Evolutionary conservation across 768 basidiomycete genomes (phyloP).

Genomic region (Suillus spraguei): DNA sequence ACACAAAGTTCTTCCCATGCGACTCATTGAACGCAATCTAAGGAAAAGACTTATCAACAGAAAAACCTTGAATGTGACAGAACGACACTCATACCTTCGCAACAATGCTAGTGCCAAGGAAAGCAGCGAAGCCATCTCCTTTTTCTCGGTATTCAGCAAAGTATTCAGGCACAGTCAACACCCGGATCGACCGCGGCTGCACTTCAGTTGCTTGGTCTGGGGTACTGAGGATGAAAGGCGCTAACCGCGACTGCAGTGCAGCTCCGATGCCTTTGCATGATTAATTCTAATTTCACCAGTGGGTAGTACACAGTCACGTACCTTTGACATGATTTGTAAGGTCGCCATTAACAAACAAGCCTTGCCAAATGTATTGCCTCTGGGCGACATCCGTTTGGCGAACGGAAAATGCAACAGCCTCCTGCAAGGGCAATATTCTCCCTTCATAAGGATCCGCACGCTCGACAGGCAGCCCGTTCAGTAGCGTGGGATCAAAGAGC

Average conservation of each 20-base stretch:
- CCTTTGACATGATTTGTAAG: conserved; percentile 74
- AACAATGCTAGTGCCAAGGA: conserved; percentile 81
- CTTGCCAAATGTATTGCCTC: conserved; percentile 75
- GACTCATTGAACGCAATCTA: conserved; percentile 78
- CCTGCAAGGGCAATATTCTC: conserved; percentile 54
- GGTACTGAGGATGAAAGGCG: conserved; percentile 59
- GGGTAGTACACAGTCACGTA: conserved; percentile 29
- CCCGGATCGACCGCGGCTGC: conserved; percentile 66
- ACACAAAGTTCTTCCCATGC: conserved; percentile 68
- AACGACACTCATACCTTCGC: conserved; percentile 61
- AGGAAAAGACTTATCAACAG: background rate
- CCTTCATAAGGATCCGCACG: conserved; percentile 28
- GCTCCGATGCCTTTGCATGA: conserved; percentile 53
- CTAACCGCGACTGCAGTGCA: conserved; percentile 73
- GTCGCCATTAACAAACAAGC: conserved; percentile 81
- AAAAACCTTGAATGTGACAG: conserved; percentile 2
- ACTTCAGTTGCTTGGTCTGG: conserved; percentile 70
- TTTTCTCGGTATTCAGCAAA: conserved; percentile 89
- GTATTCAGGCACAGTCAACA: conserved; percentile 80
- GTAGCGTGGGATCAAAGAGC: conserved; percentile 71
- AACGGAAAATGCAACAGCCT: conserved; percentile 67
- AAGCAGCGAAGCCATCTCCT: conserved; percentile 79
- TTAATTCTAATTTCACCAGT: conserved; percentile 1
- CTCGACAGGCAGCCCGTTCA: conserved; percentile 39
- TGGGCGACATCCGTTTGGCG: conserved; percentile 62